A percentile compares a stretch with the other conserved stretches of the same genome.
Evolutionary conservation across 805 yeast genomes (phyloP).

Genomic region (Cyberlindnera veronae): DNA sequence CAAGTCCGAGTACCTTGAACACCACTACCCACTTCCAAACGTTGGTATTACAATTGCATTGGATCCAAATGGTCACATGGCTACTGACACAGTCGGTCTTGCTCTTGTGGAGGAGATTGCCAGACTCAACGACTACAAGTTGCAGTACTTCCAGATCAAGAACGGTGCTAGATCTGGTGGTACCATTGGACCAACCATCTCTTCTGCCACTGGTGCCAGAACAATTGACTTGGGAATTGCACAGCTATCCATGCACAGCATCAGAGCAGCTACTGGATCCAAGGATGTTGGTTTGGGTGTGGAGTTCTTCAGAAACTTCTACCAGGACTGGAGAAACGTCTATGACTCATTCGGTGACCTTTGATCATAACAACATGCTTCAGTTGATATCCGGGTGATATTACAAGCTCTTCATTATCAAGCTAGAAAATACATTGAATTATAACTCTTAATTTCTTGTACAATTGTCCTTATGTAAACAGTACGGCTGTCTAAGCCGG

Average conservation of each 20-base stretch:
- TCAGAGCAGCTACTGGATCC: conserved; percentile 77
- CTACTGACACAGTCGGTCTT: conserved; percentile 72
- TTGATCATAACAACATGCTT: not conserved
- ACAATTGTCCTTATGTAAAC: too few species aligned
- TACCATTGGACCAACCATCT: conserved; percentile 75
- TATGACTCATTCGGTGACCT: conserved; percentile 51
- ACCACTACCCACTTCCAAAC: conserved; percentile 80
- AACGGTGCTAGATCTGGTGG: conserved; percentile 86
- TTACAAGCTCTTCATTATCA: not conserved
- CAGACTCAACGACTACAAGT: conserved; percentile 52
- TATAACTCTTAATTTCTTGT: too few species aligned
- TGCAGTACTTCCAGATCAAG: conserved; percentile 84
- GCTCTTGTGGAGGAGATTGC: conserved; percentile 73
- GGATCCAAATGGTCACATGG: conserved; percentile 82
- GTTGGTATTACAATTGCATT: conserved; percentile 66
- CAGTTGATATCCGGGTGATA: not conserved
- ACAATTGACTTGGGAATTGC: conserved; percentile 82
- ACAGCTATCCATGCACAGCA: conserved; percentile 83
- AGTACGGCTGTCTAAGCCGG: too few species aligned
- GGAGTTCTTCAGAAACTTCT: conserved; percentile 69
- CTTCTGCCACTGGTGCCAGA: conserved; percentile 65
- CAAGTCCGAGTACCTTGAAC: conserved; percentile 60
- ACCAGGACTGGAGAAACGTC: conserved; percentile 59
- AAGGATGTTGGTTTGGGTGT: conserved; percentile 74
- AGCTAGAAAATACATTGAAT: too few species aligned